Conservation (phyloP, 768 basidiomycete genomes). For the Tricholoma bakamatsutake region DNA sequence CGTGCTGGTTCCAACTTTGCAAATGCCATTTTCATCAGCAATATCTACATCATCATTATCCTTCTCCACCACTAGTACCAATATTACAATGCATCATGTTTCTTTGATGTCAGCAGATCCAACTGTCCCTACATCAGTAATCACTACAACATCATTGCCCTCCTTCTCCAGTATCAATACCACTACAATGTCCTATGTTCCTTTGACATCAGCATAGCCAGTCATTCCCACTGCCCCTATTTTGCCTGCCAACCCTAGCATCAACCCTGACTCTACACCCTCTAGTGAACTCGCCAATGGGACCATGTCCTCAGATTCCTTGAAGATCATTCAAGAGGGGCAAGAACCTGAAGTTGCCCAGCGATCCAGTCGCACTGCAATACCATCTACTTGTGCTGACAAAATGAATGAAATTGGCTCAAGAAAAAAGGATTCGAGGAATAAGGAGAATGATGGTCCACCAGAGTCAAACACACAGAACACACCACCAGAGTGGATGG, state of each 20-base stretch:
- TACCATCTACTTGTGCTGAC: conserved; percentile 5
- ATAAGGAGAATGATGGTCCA: conserved; percentile 8
- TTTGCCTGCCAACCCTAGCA: neutral
- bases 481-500: neutral
- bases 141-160: neutral
- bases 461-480: neutral
- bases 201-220: no score
- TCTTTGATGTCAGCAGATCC: neutral
- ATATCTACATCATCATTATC: neutral
- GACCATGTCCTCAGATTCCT: neutral
- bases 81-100: neutral
- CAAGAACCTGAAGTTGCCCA: neutral
- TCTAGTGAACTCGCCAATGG: neutral
- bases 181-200: neutral
- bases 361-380: neutral
- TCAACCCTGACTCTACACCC: neutral
- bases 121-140: neutral
- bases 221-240: neutral
- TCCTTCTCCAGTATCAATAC: neutral
- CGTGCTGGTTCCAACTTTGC: neutral
- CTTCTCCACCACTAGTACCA: neutral
- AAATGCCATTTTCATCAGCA: neutral
- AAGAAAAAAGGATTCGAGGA: neutral
- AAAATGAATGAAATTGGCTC: conserved; percentile 5
- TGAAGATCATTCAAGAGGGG: neutral